Evolutionary conservation across 768 basidiomycete species (phyloP), one percentile per base, ranked within the genome.

Genomic region (Gymnopilus junonius): DNA sequence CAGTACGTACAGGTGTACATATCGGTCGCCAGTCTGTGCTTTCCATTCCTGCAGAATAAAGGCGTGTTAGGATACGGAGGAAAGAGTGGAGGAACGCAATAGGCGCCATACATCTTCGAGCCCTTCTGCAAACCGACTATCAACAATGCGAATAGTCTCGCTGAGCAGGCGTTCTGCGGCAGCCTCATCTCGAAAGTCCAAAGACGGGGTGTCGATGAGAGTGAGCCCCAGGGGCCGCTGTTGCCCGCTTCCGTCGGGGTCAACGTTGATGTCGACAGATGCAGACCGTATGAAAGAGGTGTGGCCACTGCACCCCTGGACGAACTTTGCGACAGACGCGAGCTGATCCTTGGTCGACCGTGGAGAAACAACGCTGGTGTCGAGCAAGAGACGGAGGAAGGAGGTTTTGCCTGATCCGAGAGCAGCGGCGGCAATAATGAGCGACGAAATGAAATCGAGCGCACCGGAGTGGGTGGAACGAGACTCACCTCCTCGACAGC

Each of bases 301-400:
- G 74, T 89, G 90, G 37, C 85, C 83, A 66, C 81, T 85, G 79
- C 77, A 90, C 56, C 88, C 89, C 71, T 92, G 91, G 17, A 92
- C 88, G 76, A 94, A 93, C 77, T 89, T 90, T 67, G 92, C 92
- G 73, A 92, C 87, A 71, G 87, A 87, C 56, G 86, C 85, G 67
- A 92, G 86, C 80, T 94, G 92, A 71, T 92, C 91, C 71, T 87
- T 88, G 51, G 85, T 81, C 58, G 87, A 84, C 21, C 80, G 73
- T 40, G 83, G 78, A 14, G 91, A 84, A 70, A 94, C 80, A 73
- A 85, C 80, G 80, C 85, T 85, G 66, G 93, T 92, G 81, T 93
- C 92, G 75, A 94, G 85, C 67, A 95, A 83, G 70, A 94, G 90
- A 61, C 92, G 87, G 72, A 94, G 88, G 72, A 95, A 91, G 64